Evolutionary conservation across 768 basidiomycete genomes (phyloP).

Genomic region (Russula griseocarnosa): DNA sequence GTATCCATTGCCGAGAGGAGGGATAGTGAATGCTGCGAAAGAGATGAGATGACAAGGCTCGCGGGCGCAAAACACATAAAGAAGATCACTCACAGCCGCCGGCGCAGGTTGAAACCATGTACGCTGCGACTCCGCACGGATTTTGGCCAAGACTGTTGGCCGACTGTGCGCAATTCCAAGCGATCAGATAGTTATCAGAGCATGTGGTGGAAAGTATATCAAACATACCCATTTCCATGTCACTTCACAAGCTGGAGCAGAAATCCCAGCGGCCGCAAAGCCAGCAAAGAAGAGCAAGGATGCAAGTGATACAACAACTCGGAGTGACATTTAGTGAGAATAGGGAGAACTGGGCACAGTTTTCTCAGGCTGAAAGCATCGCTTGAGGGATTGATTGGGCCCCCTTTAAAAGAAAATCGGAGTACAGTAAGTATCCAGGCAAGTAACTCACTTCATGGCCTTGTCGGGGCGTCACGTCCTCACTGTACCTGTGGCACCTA

Average conservation of each 20-base stretch:
- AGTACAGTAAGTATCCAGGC: too few relatives aligned
- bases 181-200: background rate
- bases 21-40: slow-evolving; percentile 10
- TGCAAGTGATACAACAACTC: too few relatives aligned
- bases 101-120: slow-evolving; percentile 8
- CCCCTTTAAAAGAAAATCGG: background rate
- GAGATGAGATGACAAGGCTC: background rate
- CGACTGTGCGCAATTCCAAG: background rate
- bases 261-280: background rate
- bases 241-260: slow-evolving; percentile 5
- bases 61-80: background rate
- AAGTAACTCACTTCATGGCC: too few relatives aligned
- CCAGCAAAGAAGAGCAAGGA: background rate
- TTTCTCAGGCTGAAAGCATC: background rate
- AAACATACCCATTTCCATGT: slow-evolving; percentile 6
- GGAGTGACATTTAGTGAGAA: background rate
- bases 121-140: slow-evolving; percentile 9
- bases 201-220: background rate
- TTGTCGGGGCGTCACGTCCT: too few relatives aligned
- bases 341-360: background rate
- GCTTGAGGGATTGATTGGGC: background rate
- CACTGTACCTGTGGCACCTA: too few relatives aligned
- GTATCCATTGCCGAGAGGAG: too few relatives aligned
- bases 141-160: slow-evolving; percentile 19
- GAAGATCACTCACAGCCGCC: slow-evolving; percentile 7